Percentiles rank a stretch among this genome's conserved stretches.
Conservation (phyloP, 2,329 filamentous ascomycete species). For the Podosphaera leucotricha region DNA sequence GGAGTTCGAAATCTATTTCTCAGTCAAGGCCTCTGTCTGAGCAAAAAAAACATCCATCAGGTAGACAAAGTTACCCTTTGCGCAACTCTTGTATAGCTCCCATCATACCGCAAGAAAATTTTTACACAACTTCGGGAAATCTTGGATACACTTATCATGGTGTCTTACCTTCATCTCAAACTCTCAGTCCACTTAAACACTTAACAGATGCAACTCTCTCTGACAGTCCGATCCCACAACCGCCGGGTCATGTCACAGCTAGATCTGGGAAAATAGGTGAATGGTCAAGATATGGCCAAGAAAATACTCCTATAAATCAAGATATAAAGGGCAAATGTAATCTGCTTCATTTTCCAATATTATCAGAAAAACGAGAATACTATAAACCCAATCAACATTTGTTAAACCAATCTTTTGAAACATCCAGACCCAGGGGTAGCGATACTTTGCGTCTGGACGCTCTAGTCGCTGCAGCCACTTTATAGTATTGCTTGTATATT, state of each 20-base stretch:
- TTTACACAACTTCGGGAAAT: too few species aligned
- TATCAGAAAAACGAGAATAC: constrained; percentile 9
- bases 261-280: constrained; percentile 20
- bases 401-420: constrained; percentile 15
- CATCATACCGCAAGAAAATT: constrained; percentile 33
- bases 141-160: too few species aligned
- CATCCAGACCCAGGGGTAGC: constrained; percentile 17
- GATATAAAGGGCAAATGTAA: constrained; percentile 1
- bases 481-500: neutral
- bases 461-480: constrained; percentile 38
- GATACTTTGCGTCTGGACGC: constrained; percentile 35
- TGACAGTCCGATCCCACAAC: constrained; percentile 9
- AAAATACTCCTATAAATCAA: neutral
- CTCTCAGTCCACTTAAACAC: too few species aligned
- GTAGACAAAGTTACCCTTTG: constrained; percentile 9
- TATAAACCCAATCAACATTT: constrained; percentile 7
- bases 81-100: constrained; percentile 26
- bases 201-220: too few species aligned
- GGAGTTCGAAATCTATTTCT: neutral
- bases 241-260: constrained; percentile 34
- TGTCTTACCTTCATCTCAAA: too few species aligned
- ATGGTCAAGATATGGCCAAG: constrained; percentile 7
- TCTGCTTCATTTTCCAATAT: constrained; percentile 1
- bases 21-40: constrained; percentile 16
- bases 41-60: constrained; percentile 17